These are phyloP conservation scores for Chlamydomonas applanata DNA, from an alignment of 139 green algal genomes.

Conservation along the genomic window DNA sequence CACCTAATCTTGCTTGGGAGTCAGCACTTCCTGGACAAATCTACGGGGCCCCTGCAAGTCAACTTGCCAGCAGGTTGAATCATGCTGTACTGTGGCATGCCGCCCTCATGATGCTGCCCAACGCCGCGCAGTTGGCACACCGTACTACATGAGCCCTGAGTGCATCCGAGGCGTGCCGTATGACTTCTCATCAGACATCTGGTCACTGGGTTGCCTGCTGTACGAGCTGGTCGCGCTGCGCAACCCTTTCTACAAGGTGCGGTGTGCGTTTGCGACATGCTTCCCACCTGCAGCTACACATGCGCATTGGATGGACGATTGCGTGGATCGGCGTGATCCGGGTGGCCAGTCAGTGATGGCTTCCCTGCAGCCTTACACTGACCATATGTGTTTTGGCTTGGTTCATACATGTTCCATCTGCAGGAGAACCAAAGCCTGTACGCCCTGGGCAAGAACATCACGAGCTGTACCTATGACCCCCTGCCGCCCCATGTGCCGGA, in stretches of 20 bases:
- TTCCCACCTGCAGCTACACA: too few relatives aligned
- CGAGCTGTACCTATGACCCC: slow-evolving; percentile 41
- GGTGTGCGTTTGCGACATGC: too few relatives aligned
- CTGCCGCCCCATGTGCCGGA: slow-evolving; percentile 23
- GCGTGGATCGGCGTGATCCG: too few relatives aligned
- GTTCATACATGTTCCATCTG: neutral
- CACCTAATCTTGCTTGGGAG: too few relatives aligned
- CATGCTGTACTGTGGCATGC: too few relatives aligned
- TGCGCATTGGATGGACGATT: too few relatives aligned
- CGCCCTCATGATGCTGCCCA: neutral
- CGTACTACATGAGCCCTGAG: slow-evolving; percentile 80
- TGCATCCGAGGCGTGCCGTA: slow-evolving; percentile 71
- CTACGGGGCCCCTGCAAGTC: too few relatives aligned
- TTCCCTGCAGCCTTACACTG: neutral
- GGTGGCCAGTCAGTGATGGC: too few relatives aligned
- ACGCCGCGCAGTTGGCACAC: slow-evolving; percentile 65
- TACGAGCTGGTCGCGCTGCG: slow-evolving; percentile 71
- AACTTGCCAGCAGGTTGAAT: too few relatives aligned
- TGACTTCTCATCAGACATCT: slow-evolving; percentile 70
- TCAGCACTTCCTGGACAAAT: too few relatives aligned
- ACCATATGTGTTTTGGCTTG: neutral
- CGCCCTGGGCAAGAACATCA: slow-evolving; percentile 54
- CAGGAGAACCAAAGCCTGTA: slow-evolving; percentile 53
- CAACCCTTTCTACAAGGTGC: slow-evolving; percentile 56
- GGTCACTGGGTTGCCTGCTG: slow-evolving; percentile 75